A percentile compares a stretch with the other conserved stretches of the same genome.
Conservation (phyloP, 179 eudicot species). For the Silene noctiflora region DNA sequence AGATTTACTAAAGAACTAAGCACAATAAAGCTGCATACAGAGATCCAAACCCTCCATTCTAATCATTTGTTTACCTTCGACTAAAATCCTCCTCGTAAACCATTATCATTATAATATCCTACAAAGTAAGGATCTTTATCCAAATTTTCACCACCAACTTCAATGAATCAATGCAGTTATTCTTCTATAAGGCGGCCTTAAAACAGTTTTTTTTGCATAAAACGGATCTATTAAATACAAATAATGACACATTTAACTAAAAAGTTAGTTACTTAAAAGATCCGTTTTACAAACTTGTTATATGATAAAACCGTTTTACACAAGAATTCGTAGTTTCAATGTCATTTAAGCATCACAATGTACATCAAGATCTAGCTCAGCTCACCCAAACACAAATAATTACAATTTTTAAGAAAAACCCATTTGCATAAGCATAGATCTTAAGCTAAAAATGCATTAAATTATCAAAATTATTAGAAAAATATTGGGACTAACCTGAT, state of each 20-base stretch:
- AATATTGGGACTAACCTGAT: constrained; percentile 27
- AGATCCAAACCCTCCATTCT: not conserved
- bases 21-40: constrained; percentile 16
- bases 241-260: too few relatives aligned
- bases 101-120: not conserved
- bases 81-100: too few relatives aligned
- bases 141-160: too few relatives aligned
- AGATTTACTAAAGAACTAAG: not conserved
- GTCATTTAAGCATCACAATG: not conserved
- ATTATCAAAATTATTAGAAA: not conserved
- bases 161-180: too few relatives aligned
- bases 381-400: constrained; percentile 6
- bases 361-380: constrained; percentile 25
- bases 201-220: too few relatives aligned
- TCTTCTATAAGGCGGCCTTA: too few relatives aligned
- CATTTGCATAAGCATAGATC: constrained; percentile 18
- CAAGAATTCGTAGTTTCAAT: not conserved
- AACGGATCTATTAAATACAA: too few relatives aligned
- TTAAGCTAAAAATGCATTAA: constrained; percentile 3
- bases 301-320: not conserved
- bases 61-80: too few relatives aligned
- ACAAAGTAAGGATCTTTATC: not conserved
- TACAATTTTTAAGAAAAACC: not conserved
- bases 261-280: too few relatives aligned
- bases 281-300: too few relatives aligned